Base-by-base conservation (phyloP, 2,329 filamentous ascomycete genomes). In the Ophiostoma perfectum region DNA sequence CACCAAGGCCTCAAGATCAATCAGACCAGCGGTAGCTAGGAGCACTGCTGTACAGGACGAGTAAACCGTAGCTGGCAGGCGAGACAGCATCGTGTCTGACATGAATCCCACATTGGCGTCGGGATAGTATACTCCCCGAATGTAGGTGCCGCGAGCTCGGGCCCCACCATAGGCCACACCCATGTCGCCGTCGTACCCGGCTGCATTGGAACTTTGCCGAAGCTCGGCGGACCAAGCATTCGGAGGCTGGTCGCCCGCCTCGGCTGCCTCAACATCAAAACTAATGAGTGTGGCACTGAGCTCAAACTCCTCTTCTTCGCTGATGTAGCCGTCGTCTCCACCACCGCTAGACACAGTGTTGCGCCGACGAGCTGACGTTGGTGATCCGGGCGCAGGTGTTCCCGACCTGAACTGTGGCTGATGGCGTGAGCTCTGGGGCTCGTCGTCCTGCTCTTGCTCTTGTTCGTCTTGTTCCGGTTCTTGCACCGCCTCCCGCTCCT, bases 211-310 rank as follows among this genome's bases (percentile, higher is more conserved):
- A 70, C 81, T 86, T 2, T 84, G 83, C 0, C 85, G 81, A 18
- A 87, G 75, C 73, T 88, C 85, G 12, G 85, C 85, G 4, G 83
- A 85, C 85, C 85, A 88, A 1, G 84, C 74, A 14, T 83, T 84
- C 1, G 81, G 77, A 1, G 82, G 81, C 2, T 80, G 79, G 64
- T 85, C 82, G 3, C 78, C 80, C 0, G 83, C 78, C 64, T 86
- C 84, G 3, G 81, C 82, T 0, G 84, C 82, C 71, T 88, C 85
- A 41, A 87, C 84, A 68, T 88, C 85, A 68, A 88, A 87, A 71
- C 83, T 86, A 66, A 88, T 86, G 5, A 87, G 76, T 0, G 84
- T 86, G 1, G 84, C 81, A 67, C 81, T 84, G 38, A 86, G 77
- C 64, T 82, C 79, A 64, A 85, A 84, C 14, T 73, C 72, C 49